Percentiles rank a stretch among this genome's conserved stretches.
phyloP scores from a whole-genome alignment of 2,329 filamentous ascomycete species.

The Sporothrix schenckii region DNA sequence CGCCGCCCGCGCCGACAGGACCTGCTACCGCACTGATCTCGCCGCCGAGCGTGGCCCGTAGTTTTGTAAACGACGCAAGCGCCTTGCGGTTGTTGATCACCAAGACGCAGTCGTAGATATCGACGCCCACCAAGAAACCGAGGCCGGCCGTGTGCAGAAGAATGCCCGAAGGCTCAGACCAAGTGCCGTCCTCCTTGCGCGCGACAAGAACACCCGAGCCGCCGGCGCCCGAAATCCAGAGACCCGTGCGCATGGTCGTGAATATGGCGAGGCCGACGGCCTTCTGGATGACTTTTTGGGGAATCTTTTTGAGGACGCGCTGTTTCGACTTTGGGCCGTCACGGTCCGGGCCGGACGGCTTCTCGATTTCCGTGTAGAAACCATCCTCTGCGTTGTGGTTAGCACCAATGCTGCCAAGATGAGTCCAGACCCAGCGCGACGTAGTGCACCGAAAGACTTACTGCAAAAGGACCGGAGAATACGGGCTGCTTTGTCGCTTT shows the following conservation, averaged over 20 bases:
- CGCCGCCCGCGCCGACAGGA: slow-evolving; percentile 69
- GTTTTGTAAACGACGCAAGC: slow-evolving; percentile 73
- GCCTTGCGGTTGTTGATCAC: slow-evolving; percentile 81
- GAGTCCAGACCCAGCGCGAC: background rate
- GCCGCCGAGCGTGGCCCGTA: slow-evolving; percentile 75
- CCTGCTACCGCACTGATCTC: slow-evolving; percentile 76
- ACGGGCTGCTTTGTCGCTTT: slow-evolving; percentile 74
- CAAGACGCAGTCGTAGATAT: slow-evolving; percentile 87
- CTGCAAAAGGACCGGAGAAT: slow-evolving; percentile 74
- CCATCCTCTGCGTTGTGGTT: slow-evolving; percentile 51
- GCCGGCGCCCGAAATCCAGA: slow-evolving; percentile 59
- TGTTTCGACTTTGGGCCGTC: slow-evolving; percentile 40
- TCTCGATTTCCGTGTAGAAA: slow-evolving; percentile 50
- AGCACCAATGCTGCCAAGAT: slow-evolving; percentile 16
- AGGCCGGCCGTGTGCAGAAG: slow-evolving; percentile 78
- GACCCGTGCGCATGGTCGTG: slow-evolving; percentile 63
- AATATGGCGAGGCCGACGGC: slow-evolving; percentile 73
- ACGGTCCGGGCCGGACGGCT: slow-evolving; percentile 33
- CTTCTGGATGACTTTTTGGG: slow-evolving; percentile 62
- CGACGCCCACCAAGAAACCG: slow-evolving; percentile 78
- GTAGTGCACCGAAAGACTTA: slow-evolving; percentile 35
- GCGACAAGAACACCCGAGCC: slow-evolving; percentile 63
- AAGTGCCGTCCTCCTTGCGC: slow-evolving; percentile 59
- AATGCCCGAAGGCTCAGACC: slow-evolving; percentile 81
- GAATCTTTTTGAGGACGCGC: slow-evolving; percentile 57